These are phyloP conservation scores for Podospora sp. DNA, from an alignment of 495 filamentous ascomycete genomes.

Conservation along the genomic window DNA sequence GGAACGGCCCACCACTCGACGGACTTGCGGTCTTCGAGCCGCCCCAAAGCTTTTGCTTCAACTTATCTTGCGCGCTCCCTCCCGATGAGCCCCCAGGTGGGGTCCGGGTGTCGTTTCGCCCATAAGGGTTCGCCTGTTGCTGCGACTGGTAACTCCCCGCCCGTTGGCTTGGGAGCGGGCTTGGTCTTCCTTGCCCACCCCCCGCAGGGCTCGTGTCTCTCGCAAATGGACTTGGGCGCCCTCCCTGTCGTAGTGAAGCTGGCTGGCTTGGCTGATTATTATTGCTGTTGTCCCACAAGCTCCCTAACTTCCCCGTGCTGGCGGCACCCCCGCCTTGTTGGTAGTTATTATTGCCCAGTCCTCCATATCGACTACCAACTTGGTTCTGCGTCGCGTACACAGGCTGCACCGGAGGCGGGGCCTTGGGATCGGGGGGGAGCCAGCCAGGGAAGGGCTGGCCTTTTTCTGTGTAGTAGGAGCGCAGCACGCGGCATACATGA, in stretches of 20 bases:
- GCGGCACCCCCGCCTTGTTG: conserved; percentile 36
- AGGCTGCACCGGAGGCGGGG: conserved; percentile 54
- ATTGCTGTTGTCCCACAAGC: conserved; percentile 77
- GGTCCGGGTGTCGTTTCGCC: conserved; percentile 33
- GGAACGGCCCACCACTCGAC: conserved; percentile 35
- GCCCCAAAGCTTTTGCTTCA: conserved; percentile 55
- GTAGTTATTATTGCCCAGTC: conserved; percentile 28
- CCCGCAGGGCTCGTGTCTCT: neutral
- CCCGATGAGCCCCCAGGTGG: conserved; percentile 34
- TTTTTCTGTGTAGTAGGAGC: conserved; percentile 91
- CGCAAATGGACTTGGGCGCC: conserved; percentile 36
- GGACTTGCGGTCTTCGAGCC: conserved; percentile 50
- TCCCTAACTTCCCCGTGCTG: conserved; percentile 55
- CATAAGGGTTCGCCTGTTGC: conserved; percentile 36
- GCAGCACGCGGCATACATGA: conserved; percentile 92
- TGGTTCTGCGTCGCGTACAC: conserved; percentile 51
- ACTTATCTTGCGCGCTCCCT: conserved; percentile 49
- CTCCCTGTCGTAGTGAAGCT: conserved; percentile 53
- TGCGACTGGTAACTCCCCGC: conserved; percentile 67
- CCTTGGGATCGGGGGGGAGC: conserved; percentile 86
- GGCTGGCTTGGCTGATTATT: conserved; percentile 49
- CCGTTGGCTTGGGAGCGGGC: conserved; percentile 66
- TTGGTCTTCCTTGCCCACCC: conserved; percentile 17
- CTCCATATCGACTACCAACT: conserved; percentile 55
- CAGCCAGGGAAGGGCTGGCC: conserved; percentile 79